Conservation (phyloP, 257 asterid species). For the Nemophila menziesii region DNA sequence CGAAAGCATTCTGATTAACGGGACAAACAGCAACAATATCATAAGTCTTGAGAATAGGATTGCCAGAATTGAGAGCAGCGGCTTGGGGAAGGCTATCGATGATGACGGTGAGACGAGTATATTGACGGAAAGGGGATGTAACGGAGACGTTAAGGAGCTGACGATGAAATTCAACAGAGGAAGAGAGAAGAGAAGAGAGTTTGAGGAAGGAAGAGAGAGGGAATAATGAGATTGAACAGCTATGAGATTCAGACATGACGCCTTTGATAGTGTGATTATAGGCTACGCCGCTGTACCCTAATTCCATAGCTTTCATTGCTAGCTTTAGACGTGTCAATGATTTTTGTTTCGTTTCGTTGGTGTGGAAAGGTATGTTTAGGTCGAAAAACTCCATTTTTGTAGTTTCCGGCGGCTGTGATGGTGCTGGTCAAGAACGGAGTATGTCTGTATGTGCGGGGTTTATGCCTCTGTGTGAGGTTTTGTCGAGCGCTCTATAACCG, state of each 20-base stretch:
- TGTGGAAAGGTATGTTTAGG: background rate
- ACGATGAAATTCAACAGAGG: slow-evolving; percentile 8
- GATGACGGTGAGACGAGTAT: slow-evolving; percentile 61
- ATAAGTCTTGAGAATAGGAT: slow-evolving; percentile 57
- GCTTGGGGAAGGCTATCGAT: slow-evolving; percentile 53
- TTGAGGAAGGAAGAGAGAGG: slow-evolving; percentile 5
- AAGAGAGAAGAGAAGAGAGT: background rate
- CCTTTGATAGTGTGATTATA: background rate
- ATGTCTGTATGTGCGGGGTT: background rate
- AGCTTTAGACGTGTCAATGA: background rate
- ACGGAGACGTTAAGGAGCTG: slow-evolving; percentile 47
- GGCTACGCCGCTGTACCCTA: background rate
- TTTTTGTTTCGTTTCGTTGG: background rate
- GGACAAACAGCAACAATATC: slow-evolving; percentile 76
- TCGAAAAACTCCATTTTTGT: background rate
- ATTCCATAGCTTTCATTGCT: background rate
- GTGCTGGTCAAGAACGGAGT: no score
- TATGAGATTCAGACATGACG: background rate
- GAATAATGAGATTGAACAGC: background rate
- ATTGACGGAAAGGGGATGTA: slow-evolving; percentile 71
- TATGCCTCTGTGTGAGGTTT: no score
- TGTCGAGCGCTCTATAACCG: no score
- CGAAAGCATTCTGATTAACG: slow-evolving; percentile 51
- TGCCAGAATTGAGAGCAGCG: slow-evolving; percentile 53
- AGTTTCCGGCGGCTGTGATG: no score